Conservation (phyloP, 2,329 filamentous ascomycete species). For the Trichophyton equinum region DNA sequence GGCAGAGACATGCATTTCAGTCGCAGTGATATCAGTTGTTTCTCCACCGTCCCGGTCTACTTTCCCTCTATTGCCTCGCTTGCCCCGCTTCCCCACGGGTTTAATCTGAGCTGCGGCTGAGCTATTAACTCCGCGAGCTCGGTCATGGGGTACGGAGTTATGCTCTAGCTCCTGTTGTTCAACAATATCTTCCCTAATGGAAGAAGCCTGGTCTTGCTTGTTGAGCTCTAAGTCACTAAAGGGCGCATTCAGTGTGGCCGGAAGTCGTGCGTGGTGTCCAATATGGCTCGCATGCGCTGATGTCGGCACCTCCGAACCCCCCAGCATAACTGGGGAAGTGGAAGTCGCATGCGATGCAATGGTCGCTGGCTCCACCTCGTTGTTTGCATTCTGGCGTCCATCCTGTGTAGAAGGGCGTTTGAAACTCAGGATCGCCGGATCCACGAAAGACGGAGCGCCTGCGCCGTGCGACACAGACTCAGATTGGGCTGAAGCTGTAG, state of each 20-base stretch:
- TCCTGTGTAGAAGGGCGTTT: constrained; percentile 25
- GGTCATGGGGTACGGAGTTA: background rate
- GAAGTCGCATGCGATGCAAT: constrained; percentile 11
- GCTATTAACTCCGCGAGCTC: constrained; percentile 14
- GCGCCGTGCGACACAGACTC: constrained; percentile 11
- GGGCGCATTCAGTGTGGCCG: constrained; percentile 34
- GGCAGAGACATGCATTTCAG: constrained; percentile 1
- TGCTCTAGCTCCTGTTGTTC: constrained; percentile 14
- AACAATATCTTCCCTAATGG: constrained; percentile 10
- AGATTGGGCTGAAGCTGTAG: background rate
- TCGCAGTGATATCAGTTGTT: background rate
- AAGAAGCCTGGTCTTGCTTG: constrained; percentile 4
- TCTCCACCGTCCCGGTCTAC: constrained; percentile 34
- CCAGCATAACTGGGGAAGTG: constrained; percentile 21
- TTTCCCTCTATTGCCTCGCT: constrained; percentile 35
- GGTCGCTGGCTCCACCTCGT: background rate
- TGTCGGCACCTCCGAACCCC: constrained; percentile 17
- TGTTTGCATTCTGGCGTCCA: background rate
- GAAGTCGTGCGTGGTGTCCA: constrained; percentile 13
- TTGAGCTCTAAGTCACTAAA: constrained; percentile 32
- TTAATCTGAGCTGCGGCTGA: constrained; percentile 18
- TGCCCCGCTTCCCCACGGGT: constrained; percentile 29
- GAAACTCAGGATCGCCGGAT: constrained; percentile 71
- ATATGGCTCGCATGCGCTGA: constrained; percentile 11
- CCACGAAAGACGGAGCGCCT: constrained; percentile 44